Base-by-base conservation (phyloP, 768 basidiomycete species). In the Termitomyces sp. region DNA sequence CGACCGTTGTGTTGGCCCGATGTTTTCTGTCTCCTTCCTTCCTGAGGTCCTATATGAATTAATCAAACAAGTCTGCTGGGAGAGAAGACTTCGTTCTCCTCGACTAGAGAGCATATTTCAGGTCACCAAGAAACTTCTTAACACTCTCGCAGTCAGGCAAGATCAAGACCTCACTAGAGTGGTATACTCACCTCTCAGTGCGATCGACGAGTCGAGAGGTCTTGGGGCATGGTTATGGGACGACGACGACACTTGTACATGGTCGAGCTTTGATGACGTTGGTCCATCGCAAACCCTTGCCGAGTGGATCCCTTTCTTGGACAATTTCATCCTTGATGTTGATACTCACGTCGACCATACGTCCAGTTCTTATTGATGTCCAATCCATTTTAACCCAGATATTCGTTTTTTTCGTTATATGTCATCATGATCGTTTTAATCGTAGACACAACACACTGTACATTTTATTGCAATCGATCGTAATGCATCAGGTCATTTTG, bases 21-120 rank as follows among this genome's bases (percentile, higher is more conserved):
- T 60, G 54, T 29, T 60, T n/a, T 18, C 28, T 9, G 34, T 44
- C 7, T 60, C 59, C 4, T 47, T 52, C 16, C 54, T 56, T 7
- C 9, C 51, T 4, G 54, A 46, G 22, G 49, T 56, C 6, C 18
- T 41, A 8, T 52, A 52, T 5, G 36, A 39, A 18, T 18, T 37
- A 16, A 37, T 51, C 51, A n/a, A 28, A 16, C 36, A 51, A 18
- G 6, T 39, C 10, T 39, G 28, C 28, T 28, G 24, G 36, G n/a
- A n/a, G 37, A 39, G 28, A 20, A 37, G 13, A 29, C 26, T 31
- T 10, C 33, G 44, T 33, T 26, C 24, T 45, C 18, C 42, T 9
- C 31, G 33, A 34, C 22, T 31, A 3, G 55, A 29, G 6, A 2
- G 1, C 20, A 15, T 29, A 10, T 36, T 41, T 33, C 9, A 24